phyloP scores from a whole-genome alignment of 23 red algal species.

The Gracilariopsis chorda region DNA sequence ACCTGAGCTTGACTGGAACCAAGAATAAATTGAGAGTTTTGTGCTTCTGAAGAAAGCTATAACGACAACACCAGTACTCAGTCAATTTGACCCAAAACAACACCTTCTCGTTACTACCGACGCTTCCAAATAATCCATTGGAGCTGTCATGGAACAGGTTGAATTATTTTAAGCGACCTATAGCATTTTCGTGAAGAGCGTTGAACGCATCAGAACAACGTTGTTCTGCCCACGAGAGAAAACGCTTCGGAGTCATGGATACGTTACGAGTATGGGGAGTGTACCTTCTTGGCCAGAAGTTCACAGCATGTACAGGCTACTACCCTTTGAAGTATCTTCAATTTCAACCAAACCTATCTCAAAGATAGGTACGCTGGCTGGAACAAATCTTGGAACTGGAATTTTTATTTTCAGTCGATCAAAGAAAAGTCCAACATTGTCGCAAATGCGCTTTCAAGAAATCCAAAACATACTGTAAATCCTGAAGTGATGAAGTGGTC shows the following conservation, averaged over 20 bases:
- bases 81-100: neutral
- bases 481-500: neutral
- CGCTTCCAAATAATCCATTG: neutral
- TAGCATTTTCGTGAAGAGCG: neutral
- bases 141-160: constrained; percentile 24
- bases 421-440: constrained; percentile 22
- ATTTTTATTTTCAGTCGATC: constrained; percentile 10
- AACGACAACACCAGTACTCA: neutral
- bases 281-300: neutral
- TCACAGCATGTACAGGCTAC: neutral
- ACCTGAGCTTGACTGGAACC: neutral
- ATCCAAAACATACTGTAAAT: neutral
- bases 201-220: neutral
- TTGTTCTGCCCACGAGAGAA: neutral
- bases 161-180: neutral
- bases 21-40: neutral
- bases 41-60: neutral
- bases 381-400: neutral
- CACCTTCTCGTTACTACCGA: neutral
- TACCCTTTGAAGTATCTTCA: constrained; percentile 16
- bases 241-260: neutral
- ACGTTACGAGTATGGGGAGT: neutral
- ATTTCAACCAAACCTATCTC: neutral
- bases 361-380: neutral
- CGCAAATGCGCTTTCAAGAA: neutral